Percentiles rank a stretch among this genome's conserved stretches.
These are phyloP conservation scores for Vaccinium macrocarpon DNA, from an alignment of 148 eudicot species.

Conservation along the genomic window DNA sequence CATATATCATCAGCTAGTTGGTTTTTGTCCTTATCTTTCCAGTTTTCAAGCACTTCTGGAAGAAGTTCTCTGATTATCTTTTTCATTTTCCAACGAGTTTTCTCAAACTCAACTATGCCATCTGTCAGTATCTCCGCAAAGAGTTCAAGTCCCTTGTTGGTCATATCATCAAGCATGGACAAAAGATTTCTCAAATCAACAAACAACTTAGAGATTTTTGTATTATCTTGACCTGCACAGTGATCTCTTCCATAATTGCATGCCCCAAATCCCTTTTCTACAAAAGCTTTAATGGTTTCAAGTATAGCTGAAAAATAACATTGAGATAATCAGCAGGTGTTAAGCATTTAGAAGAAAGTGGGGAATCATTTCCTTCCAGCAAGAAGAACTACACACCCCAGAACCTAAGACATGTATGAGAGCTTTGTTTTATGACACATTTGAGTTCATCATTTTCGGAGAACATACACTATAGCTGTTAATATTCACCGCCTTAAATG, in stretches of 20 bases:
- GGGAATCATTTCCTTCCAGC: conserved; percentile 7
- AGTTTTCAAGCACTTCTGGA: conserved; percentile 21
- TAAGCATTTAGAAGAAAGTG: not conserved
- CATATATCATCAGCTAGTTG: conserved; percentile 28
- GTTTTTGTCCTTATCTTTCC: conserved; percentile 14
- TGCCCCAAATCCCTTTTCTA: conserved; percentile 49
- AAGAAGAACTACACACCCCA: not conserved
- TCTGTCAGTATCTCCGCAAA: conserved; percentile 50
- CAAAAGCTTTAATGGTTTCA: conserved; percentile 46
- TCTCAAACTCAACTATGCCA: conserved; percentile 40
- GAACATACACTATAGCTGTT: not conserved
- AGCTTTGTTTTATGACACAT: not conserved
- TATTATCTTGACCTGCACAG: conserved; percentile 16
- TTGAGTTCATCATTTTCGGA: not conserved
- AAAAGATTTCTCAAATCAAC: conserved; percentile 27
- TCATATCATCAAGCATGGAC: conserved; percentile 56
- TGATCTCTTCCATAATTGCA: conserved; percentile 19
- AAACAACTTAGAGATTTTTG: conserved; percentile 19
- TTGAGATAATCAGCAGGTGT: conserved; percentile 12
- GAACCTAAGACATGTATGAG: not conserved
- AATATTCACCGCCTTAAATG: not conserved
- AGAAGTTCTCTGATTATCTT: conserved; percentile 45
- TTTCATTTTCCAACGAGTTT: conserved; percentile 63
- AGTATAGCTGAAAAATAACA: conserved; percentile 45
- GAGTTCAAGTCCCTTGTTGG: conserved; percentile 51